Percentiles rank a stretch among this genome's conserved stretches.
Conservation (phyloP, 192 early-diverging fungal genomes). For the Coemansia sp. region DNA sequence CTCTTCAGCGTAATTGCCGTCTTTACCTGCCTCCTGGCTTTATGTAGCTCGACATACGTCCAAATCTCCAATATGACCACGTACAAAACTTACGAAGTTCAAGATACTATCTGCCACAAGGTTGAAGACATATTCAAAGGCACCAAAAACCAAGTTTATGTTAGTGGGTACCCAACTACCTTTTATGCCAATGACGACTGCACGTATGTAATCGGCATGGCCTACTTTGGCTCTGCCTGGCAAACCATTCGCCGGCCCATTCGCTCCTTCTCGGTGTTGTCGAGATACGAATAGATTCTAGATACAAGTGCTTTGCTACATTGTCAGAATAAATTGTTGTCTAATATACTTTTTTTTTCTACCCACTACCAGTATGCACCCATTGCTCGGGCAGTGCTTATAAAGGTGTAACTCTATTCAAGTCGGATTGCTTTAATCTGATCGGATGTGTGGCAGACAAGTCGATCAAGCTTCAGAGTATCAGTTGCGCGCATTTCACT, state of each 20-base stretch:
- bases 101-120: neutral
- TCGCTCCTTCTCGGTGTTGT: neutral
- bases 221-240: neutral
- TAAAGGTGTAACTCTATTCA: too few species aligned
- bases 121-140: neutral
- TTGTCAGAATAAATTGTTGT: too few species aligned
- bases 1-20: neutral
- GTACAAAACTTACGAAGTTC: neutral
- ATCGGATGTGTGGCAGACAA: too few species aligned
- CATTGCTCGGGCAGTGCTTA: too few species aligned
- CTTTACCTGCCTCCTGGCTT: neutral
- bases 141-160: neutral
- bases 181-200: neutral
- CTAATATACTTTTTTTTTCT: too few species aligned
- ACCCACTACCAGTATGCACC: too few species aligned
- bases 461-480: too few species aligned
- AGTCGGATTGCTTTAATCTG: too few species aligned
- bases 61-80: neutral
- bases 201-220: neutral
- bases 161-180: neutral
- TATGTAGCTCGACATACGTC: neutral
- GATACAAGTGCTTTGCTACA: too few species aligned
- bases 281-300: neutral
- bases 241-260: neutral
- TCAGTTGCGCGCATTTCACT: too few species aligned